These are phyloP conservation scores for Zoysia pacifica DNA, from an alignment of 176 grass and related monocot genomes.

Conservation along the genomic window DNA sequence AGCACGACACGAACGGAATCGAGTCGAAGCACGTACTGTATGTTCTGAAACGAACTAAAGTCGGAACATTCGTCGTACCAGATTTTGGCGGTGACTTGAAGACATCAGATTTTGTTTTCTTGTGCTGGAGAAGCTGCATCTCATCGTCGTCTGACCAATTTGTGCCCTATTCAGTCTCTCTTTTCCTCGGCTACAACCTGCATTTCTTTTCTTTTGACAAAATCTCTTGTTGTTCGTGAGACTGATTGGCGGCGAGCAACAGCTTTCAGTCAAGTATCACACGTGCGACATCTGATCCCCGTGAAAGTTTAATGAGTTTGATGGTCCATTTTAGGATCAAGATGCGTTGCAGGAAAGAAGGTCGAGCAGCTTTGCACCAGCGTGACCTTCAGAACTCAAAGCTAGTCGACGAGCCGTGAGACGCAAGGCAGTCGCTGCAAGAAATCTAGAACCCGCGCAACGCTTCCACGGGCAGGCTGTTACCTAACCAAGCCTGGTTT, in stretches of 20 bases:
- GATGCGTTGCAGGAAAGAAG: background rate
- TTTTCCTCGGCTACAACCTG: too few relatives aligned
- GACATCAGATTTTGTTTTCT: too few relatives aligned
- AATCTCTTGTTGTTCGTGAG: background rate
- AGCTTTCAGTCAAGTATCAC: background rate
- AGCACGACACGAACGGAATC: too few relatives aligned
- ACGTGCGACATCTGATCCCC: conserved; percentile 20
- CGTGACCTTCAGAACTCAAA: background rate
- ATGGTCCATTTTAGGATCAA: conserved; percentile 39
- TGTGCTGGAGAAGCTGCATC: too few relatives aligned
- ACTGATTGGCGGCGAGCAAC: background rate
- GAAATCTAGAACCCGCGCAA: conserved; percentile 15
- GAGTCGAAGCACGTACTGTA: too few relatives aligned
- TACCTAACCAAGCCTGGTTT: background rate
- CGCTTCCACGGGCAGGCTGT: conserved; percentile 26
- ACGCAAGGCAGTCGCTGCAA: background rate
- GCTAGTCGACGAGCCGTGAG: background rate
- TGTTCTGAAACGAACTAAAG: too few relatives aligned
- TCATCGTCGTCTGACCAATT: too few relatives aligned
- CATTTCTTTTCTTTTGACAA: background rate
- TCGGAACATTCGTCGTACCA: too few relatives aligned
- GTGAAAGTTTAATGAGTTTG: conserved; percentile 40
- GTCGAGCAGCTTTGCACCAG: background rate
- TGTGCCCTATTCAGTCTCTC: too few relatives aligned
- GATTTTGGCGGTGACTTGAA: too few relatives aligned